phyloP scores from a whole-genome alignment of 352 stramenopile genomes.

The Phytophthora pseudosyringae region DNA sequence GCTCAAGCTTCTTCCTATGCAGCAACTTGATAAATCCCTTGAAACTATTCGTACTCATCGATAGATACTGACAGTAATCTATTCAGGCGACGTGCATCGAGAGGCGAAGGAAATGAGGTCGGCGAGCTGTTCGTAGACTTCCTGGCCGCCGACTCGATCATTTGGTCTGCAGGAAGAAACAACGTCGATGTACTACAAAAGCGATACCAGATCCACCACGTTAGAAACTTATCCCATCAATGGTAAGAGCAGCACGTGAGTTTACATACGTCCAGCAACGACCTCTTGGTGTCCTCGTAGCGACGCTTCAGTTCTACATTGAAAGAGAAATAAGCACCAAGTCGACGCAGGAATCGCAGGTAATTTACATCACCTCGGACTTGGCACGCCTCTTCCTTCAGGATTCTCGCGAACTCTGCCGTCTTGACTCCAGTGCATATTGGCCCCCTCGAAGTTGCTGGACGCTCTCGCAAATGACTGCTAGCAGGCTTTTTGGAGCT shows the following conservation, averaged over 20 bases:
- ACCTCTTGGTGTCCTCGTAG: slow-evolving; percentile 63
- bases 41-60: not conserved
- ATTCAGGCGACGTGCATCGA: slow-evolving; percentile 28
- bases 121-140: slow-evolving; percentile 67
- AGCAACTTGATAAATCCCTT: not conserved
- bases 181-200: slow-evolving; percentile 47
- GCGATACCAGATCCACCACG: not conserved
- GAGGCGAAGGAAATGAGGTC: slow-evolving; percentile 52
- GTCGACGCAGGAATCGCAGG: not conserved
- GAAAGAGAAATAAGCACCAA: not conserved
- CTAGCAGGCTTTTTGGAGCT: not conserved
- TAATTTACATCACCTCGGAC: slow-evolving; percentile 31
- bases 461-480: not conserved
- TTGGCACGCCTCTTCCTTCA: slow-evolving; percentile 51
- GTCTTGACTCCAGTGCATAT: slow-evolving; percentile 14
- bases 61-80: not conserved
- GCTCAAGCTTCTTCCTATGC: no score
- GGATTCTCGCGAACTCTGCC: slow-evolving; percentile 41
- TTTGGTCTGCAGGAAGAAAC: slow-evolving; percentile 59
- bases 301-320: slow-evolving; percentile 50
- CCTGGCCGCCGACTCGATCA: slow-evolving; percentile 45
- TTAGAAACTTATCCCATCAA: not conserved
- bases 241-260: not conserved
- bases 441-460: slow-evolving; percentile 6
- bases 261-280: slow-evolving; percentile 53